These are phyloP conservation scores for Rhynchosporium graminicola DNA, from an alignment of 2,329 filamentous ascomycete species.

Conservation along the genomic window DNA sequence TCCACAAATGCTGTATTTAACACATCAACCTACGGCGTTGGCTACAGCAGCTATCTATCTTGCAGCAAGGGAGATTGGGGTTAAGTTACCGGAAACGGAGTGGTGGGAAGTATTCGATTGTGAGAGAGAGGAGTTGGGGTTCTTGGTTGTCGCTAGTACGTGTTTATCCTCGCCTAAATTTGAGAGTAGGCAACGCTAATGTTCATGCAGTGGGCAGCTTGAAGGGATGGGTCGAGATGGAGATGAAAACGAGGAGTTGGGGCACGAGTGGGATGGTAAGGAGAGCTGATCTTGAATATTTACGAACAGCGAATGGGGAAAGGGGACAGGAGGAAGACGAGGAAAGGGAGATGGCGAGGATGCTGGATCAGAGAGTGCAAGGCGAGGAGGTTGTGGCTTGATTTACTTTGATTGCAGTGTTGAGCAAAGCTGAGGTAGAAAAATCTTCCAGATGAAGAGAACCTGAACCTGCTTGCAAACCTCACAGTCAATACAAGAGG, in stretches of 20 bases:
- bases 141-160: conserved; percentile 72
- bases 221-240: conserved; percentile 52
- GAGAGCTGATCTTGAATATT: conserved; percentile 28
- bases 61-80: conserved; percentile 66
- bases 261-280: conserved; percentile 30
- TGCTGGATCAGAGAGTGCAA: conserved; percentile 29
- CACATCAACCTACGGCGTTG: conserved; percentile 83
- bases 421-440: too few species aligned
- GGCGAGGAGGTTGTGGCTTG: conserved; percentile 3
- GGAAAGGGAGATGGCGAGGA: conserved; percentile 36
- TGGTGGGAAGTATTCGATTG: conserved; percentile 99
- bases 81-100: conserved; percentile 77
- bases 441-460: too few species aligned
- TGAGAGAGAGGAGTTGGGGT: conserved; percentile 90
- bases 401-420: neutral
- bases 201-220: conserved; percentile 63
- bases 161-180: too few species aligned
- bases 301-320: conserved; percentile 17
- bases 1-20: conserved; percentile 86
- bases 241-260: conserved; percentile 31
- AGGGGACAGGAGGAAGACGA: conserved; percentile 30
- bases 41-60: conserved; percentile 89
- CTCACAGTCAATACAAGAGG: too few species aligned
- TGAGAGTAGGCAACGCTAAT: too few species aligned
- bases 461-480: too few species aligned